Evolutionary conservation across 345 rosid species (phyloP), one percentile per base, ranked within the genome.

Genomic region (Eucalyptus marginata): DNA sequence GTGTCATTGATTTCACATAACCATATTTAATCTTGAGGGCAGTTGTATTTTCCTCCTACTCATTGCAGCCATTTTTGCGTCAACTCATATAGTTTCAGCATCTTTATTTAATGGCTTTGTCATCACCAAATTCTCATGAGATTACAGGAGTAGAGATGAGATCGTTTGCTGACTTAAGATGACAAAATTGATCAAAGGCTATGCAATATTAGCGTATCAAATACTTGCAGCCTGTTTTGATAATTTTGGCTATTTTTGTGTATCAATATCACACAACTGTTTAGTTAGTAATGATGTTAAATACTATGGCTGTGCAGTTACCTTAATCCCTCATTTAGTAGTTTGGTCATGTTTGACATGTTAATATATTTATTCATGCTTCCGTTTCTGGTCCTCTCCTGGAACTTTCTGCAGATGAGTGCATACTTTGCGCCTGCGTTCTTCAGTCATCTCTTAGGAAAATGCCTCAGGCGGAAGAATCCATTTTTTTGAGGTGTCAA

Each of bases 381-480:
- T 87, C 16, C 14, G 24, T 47, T 83, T 88, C 50, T 20, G 36
- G n/a, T 31, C 25, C 43, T 76, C 88, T 64, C 18, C 76, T 49
- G 68, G 50, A 47, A 89, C 52, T 33, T 88, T 83, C 66, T 87
- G 87, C 94, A 98, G 99, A 97, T 97, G 99, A 98, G 99, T 93
- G 98, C 98, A 89, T 97, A 98, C 84, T 95, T 92, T 93, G 99
- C 99, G 9, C 99, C 99, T 25, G 99, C 98, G 6, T 95, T 96
- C 93, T 97, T 96, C 91, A 92, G 99, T 93, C 95, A 95, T 92
- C 94, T 96, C 86, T 90, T 98, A 17, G 99, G 99, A 87, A 98
- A 94, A 92, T 96, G 97, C 93, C 91, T 98, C 64, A 93, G 94
- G 91, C 92, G 95, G 33, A 95, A 93, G 89, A 93, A 89, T 88